phyloP scores from a whole-genome alignment of 768 basidiomycete species.

The Sutorius australiensis region DNA sequence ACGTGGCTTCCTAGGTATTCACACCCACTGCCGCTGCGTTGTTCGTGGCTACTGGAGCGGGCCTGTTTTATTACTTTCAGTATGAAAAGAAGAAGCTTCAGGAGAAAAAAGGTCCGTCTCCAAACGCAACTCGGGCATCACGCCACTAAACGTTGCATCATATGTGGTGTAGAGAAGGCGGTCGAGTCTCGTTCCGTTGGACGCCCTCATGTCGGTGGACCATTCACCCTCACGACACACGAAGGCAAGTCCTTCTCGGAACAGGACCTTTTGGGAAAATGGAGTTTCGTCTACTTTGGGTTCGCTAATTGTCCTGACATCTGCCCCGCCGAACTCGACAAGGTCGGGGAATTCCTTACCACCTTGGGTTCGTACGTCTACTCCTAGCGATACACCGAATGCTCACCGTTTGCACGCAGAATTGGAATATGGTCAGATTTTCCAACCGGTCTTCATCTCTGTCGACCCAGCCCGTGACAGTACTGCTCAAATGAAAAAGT shows the following conservation, averaged over 20 bases:
- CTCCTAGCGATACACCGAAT: background rate
- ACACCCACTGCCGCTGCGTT: constrained; percentile 80
- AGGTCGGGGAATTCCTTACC: constrained; percentile 76
- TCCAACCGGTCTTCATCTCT: constrained; percentile 91
- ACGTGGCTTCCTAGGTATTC: constrained; percentile 62
- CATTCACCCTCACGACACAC: constrained; percentile 73
- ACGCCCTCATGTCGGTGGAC: constrained; percentile 85
- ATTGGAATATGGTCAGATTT: constrained; percentile 60
- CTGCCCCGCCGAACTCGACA: constrained; percentile 96
- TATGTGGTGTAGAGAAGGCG: constrained; percentile 58
- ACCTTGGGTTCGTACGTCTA: constrained; percentile 53
- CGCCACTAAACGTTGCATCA: background rate
- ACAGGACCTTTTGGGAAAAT: constrained; percentile 80
- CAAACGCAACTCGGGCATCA: background rate
- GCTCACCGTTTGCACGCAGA: constrained; percentile 41
- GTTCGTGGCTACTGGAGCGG: constrained; percentile 80
- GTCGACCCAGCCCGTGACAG: constrained; percentile 95
- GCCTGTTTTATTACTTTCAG: constrained; percentile 84
- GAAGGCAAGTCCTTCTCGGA: constrained; percentile 73
- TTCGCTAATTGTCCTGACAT: constrained; percentile 99
- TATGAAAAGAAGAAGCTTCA: constrained; percentile 77
- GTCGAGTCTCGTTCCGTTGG: constrained; percentile 71
- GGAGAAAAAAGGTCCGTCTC: constrained; percentile 66
- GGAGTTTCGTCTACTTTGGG: constrained; percentile 95
- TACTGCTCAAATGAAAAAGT: constrained; percentile 53